phyloP scores from a whole-genome alignment of 768 basidiomycete species.

The Myochromella boudieri region DNA sequence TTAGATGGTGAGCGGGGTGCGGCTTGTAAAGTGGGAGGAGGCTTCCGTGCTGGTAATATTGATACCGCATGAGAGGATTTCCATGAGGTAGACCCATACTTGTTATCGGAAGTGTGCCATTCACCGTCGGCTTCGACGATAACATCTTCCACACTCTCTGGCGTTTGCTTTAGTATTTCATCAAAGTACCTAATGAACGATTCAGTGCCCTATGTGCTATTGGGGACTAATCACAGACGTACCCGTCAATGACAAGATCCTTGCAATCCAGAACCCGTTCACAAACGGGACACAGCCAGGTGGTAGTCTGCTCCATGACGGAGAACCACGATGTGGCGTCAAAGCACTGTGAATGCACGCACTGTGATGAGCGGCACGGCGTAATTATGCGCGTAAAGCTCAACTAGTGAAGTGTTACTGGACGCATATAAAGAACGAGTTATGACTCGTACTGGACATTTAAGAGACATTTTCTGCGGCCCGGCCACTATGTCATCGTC shows the following conservation, averaged over 20 bases:
- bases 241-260: conserved; percentile 94
- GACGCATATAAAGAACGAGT: background rate
- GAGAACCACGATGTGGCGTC: conserved; percentile 93
- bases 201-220: background rate
- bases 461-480: conserved; percentile 85
- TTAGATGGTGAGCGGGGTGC: conserved; percentile 19
- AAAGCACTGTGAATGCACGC: conserved; percentile 93
- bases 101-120: conserved; percentile 93
- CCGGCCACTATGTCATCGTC: conserved; percentile 95
- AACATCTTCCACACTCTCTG: conserved; percentile 86
- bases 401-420: conserved; percentile 47
- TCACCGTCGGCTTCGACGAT: conserved; percentile 92
- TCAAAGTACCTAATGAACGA: conserved; percentile 73
- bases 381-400: conserved; percentile 83
- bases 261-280: conserved; percentile 74
- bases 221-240: conserved; percentile 20
- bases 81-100: conserved; percentile 77
- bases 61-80: conserved; percentile 46
- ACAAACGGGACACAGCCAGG: conserved; percentile 94
- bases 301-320: conserved; percentile 95
- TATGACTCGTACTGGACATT: conserved; percentile 80
- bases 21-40: conserved; percentile 25
- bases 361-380: conserved; percentile 84
- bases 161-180: conserved; percentile 73
- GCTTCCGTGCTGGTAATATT: conserved; percentile 26